Conservation (phyloP, 768 basidiomycete species). For the Auricularia auricula-judae region DNA sequence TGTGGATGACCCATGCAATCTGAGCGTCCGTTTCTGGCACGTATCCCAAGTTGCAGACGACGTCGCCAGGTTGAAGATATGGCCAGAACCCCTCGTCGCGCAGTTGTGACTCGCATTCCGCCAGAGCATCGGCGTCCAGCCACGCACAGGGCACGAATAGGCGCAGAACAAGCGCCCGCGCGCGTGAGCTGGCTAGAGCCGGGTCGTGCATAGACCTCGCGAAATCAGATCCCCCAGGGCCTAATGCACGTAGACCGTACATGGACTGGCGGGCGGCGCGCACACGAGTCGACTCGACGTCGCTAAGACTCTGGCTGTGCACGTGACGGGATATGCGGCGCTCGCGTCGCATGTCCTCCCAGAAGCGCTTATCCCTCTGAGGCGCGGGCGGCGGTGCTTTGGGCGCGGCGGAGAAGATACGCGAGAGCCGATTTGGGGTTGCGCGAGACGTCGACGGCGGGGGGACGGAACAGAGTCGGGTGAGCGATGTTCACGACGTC, state of each 20-base stretch:
- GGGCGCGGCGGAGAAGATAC: background rate
- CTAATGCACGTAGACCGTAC: constrained; percentile 7
- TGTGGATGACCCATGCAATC: background rate
- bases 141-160: constrained; percentile 63
- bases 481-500: too few species aligned
- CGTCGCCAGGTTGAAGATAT: constrained; percentile 65
- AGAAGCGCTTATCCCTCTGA: background rate
- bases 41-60: constrained; percentile 74
- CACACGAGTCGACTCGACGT: background rate
- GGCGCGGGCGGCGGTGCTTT: background rate
- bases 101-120: constrained; percentile 58
- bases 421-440: background rate
- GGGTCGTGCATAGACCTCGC: constrained; percentile 46
- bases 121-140: constrained; percentile 33
- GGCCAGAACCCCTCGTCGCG: constrained; percentile 58
- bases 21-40: constrained; percentile 31
- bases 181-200: constrained; percentile 42
- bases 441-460: too few species aligned
- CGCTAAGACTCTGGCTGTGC: background rate
- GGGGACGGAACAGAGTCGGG: too few species aligned
- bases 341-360: background rate
- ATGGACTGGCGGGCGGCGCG: background rate
- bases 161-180: constrained; percentile 61
- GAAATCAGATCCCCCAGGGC: constrained; percentile 4
- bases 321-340: background rate